phyloP scores from a whole-genome alignment of 805 yeast species.

The Vanderwaltozyma verrucispora region DNA sequence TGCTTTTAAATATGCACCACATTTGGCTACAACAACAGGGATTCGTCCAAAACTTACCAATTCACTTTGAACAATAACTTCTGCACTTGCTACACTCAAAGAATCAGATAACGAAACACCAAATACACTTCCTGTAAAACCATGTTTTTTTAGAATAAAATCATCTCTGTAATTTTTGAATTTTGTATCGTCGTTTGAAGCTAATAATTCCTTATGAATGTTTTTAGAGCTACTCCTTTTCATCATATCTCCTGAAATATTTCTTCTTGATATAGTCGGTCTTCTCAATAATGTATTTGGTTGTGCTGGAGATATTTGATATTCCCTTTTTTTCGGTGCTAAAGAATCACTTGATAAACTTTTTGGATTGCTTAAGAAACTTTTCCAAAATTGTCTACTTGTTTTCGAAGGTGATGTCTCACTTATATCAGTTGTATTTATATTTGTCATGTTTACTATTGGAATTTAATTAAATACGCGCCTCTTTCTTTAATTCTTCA shows the following conservation, averaged over 20 bases:
- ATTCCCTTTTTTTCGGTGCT: neutral
- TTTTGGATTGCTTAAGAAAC: slow-evolving; percentile 24
- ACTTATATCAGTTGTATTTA: too few species aligned
- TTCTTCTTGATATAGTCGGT: slow-evolving; percentile 8
- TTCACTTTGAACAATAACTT: slow-evolving; percentile 51
- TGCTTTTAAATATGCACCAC: slow-evolving; percentile 77
- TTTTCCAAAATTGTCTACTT: slow-evolving; percentile 24
- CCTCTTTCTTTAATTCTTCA: too few species aligned
- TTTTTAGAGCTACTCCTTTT: too few species aligned
- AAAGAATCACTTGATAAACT: slow-evolving; percentile 26
- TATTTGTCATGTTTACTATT: too few species aligned
- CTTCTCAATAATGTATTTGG: slow-evolving; percentile 2
- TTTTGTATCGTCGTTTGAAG: slow-evolving; percentile 9
- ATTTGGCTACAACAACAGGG: slow-evolving; percentile 91
- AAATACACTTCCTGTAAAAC: slow-evolving; percentile 45
- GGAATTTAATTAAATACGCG: too few species aligned
- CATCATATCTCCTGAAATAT: too few species aligned
- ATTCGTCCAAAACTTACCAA: slow-evolving; percentile 75
- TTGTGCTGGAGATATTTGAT: neutral
- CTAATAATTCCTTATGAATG: too few species aligned
- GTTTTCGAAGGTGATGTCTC: slow-evolving; percentile 13
- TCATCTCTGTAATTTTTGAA: slow-evolving; percentile 30
- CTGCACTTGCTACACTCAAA: slow-evolving; percentile 53
- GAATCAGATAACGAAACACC: slow-evolving; percentile 72
- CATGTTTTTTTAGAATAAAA: slow-evolving; percentile 29